Evolutionary conservation across 306 rosid species (phyloP).

Genomic region (Gillenia trifoliata): DNA sequence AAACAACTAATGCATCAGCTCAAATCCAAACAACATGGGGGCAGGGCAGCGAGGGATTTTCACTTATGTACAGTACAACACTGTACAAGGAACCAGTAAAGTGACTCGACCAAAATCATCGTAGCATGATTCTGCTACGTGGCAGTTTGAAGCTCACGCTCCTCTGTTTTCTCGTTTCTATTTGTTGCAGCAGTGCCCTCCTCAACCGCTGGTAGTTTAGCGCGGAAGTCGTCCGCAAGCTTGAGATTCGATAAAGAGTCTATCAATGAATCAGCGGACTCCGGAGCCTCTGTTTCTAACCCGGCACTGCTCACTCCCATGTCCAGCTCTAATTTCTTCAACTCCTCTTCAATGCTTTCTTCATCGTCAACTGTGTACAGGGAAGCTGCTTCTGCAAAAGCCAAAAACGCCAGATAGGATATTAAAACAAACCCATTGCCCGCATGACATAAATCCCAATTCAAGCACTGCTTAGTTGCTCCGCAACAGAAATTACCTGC

Average conservation of each 20-base stretch:
- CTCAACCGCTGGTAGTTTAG: conserved; percentile 15
- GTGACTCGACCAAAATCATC: no score
- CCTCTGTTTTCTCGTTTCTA: conserved; percentile 16
- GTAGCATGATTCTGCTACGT: not conserved
- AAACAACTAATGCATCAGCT: no score
- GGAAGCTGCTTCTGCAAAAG: conserved; percentile 45
- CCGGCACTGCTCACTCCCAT: no score
- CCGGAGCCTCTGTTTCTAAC: conserved; percentile 23
- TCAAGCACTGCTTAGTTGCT: conserved; percentile 8
- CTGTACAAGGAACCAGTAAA: not conserved
- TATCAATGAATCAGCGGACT: conserved; percentile 38
- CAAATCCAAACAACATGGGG: no score
- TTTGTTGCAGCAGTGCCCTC: not conserved
- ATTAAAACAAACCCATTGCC: not conserved
- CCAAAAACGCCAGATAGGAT: conserved; percentile 13
- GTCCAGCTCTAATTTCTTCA: conserved; percentile 60
- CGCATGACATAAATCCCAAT: not conserved
- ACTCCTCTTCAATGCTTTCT: conserved; percentile 69
- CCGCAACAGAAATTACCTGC: conserved; percentile 43
- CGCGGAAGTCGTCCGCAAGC: no score
- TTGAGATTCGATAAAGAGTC: conserved; percentile 59
- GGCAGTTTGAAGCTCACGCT: conserved; percentile 37
- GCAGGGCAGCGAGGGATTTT: no score
- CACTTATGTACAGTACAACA: not conserved
- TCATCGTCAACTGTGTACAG: conserved; percentile 51